Base-by-base conservation (phyloP, 176 grass and related monocot species). In the Musa troglodytarum region DNA sequence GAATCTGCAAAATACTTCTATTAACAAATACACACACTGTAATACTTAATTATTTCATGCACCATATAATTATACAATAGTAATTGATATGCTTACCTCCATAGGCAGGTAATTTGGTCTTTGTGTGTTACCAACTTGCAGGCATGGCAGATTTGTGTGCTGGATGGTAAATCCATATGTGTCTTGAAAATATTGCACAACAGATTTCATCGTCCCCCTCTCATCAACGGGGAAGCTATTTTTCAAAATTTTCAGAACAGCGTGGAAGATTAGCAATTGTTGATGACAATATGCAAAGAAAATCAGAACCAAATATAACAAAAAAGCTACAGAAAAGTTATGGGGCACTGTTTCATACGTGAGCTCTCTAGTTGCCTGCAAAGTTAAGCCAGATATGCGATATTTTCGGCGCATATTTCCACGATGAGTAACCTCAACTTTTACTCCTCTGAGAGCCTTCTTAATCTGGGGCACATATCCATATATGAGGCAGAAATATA, bases 341-440 rank as follows among this genome's bases (percentile, higher is more conserved):
- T 63, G 17, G 16, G 63, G 2, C 81, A 83, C 53, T 22, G 34
- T 15, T 43, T 87, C 24, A 25, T 86, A 96, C 93, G 65, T 96
- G 64, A 96, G 71, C 34, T 96, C 93, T 54, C 87, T 76, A 73
- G 93, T 96, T 74, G 89, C 70, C 73, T 88, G 89, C 49, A 81
- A 50, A 74, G 93, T 96, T 59, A 90, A 82, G 68, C 93, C 81
- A 88, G 93, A 83, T 82, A 96, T 96, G 17, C 87, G 81, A 71
- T 96, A 96, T 78, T 90, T 96, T 29, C 93, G 81, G 22, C 89
- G 83, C 77, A 92, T 96, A 76, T 96, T 96, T 26, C 93, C 87
- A 82, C 93, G 89, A 59, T 96, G 93, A 71, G 93, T 96, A 73
- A 96, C 93, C 82, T 92, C 93, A 49, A 96, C 93, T 69, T 92